A percentile compares a stretch with the other conserved stretches of the same genome.
Conservation (phyloP, 2,329 filamentous ascomycete species). For the Calonectria honghensis region DNA sequence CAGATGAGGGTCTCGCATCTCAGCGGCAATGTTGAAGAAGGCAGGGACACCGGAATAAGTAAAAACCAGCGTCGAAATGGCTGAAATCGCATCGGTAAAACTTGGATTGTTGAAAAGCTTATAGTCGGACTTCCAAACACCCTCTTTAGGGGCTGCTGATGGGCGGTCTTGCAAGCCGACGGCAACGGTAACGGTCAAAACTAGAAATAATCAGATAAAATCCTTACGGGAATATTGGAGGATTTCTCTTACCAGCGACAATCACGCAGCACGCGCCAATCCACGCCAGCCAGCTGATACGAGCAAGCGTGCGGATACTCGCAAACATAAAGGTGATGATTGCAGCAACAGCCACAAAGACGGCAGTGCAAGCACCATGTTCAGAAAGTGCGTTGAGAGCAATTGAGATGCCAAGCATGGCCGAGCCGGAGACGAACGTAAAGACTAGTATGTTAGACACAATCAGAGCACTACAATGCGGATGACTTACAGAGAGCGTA, state of each 20-base stretch:
- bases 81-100: constrained; percentile 55
- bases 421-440: constrained; percentile 46
- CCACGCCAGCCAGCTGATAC: constrained; percentile 57
- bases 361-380: constrained; percentile 60
- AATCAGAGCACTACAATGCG: background rate
- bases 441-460: background rate
- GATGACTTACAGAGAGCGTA: constrained; percentile 55
- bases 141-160: constrained; percentile 48
- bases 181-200: constrained; percentile 53
- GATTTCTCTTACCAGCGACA: constrained; percentile 42
- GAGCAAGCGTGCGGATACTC: constrained; percentile 53
- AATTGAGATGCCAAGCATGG: constrained; percentile 62
- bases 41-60: constrained; percentile 59
- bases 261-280: constrained; percentile 49
- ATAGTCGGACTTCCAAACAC: constrained; percentile 53
- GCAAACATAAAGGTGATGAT: constrained; percentile 53
- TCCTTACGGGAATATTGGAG: background rate
- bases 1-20: constrained; percentile 56
- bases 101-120: constrained; percentile 54
- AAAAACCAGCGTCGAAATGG: constrained; percentile 59
- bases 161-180: constrained; percentile 57
- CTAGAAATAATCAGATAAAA: background rate
- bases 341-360: constrained; percentile 60
- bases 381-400: constrained; percentile 60
- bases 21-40: constrained; percentile 56